phyloP scores from a whole-genome alignment of 164 flowering plant genomes.

The Nymphaea colorata region DNA sequence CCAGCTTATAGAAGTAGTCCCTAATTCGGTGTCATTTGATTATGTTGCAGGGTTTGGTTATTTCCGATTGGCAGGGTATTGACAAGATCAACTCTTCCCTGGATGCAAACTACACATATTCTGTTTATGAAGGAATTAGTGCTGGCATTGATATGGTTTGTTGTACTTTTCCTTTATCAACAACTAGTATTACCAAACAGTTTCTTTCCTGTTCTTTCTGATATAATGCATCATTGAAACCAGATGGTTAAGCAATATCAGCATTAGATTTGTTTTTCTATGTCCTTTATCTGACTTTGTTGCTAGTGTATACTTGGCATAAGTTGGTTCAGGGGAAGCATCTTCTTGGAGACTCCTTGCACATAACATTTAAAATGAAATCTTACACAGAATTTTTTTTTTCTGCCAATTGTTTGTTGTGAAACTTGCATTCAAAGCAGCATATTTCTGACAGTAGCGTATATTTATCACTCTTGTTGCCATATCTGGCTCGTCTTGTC shows the following conservation, averaged over 20 bases:
- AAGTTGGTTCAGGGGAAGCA: too few relatives aligned
- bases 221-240: too few relatives aligned
- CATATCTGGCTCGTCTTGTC: neutral
- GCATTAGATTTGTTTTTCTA: too few relatives aligned
- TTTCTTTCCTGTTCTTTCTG: too few relatives aligned
- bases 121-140: constrained; percentile 25
- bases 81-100: constrained; percentile 37
- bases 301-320: too few relatives aligned
- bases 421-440: neutral
- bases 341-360: neutral
- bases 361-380: neutral
- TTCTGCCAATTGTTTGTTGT: neutral
- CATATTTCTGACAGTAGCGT: neutral
- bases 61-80: constrained; percentile 42
- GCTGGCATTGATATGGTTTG: constrained; percentile 47
- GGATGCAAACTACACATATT: constrained; percentile 29
- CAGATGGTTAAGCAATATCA: too few relatives aligned
- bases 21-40: neutral
- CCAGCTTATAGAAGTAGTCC: neutral
- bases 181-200: too few relatives aligned
- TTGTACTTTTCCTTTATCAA: neutral
- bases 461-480: neutral
- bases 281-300: too few relatives aligned
- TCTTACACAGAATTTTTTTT: too few relatives aligned
- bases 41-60: constrained; percentile 31